phyloP scores from a whole-genome alignment of 192 early-diverging fungal genomes.

The Rhizophagus sp. region DNA sequence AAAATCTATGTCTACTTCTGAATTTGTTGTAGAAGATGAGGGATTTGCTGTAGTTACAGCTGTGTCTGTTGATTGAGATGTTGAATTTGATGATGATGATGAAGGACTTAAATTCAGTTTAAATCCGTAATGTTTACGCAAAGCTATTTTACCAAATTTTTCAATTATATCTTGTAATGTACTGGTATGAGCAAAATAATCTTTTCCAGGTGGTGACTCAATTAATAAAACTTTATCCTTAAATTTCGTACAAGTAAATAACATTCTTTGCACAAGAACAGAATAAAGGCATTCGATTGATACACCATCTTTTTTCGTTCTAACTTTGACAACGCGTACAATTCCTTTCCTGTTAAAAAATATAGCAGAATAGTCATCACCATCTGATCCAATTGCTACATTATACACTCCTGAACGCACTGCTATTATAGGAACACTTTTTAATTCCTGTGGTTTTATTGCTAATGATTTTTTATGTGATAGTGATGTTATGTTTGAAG shows the following conservation, averaged over 20 bases:
- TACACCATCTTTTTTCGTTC: not conserved
- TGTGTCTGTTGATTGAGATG: not conserved
- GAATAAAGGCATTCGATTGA: not conserved
- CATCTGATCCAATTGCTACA: not conserved
- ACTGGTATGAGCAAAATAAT: not conserved
- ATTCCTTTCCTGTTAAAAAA: slow-evolving; percentile 3
- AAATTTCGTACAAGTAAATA: slow-evolving; percentile 5
- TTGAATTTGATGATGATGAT: not conserved
- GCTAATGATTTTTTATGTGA: not conserved
- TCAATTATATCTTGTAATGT: not conserved
- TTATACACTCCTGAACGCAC: not conserved
- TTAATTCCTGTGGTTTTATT: not conserved
- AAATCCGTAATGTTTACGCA: not conserved
- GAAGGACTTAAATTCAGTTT: not conserved
- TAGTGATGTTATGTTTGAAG: not conserved
- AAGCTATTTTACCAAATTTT: not conserved
- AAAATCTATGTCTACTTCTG: not conserved
- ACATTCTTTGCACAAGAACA: not conserved
- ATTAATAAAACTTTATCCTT: not conserved
- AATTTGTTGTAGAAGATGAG: not conserved
- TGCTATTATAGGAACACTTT: not conserved
- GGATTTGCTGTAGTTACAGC: not conserved
- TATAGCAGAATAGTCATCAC: slow-evolving; percentile 6
- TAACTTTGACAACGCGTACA: not conserved
- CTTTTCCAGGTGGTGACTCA: not conserved